These are phyloP conservation scores for Inga leiocalycina DNA, from an alignment of 306 rosid genomes.

Conservation along the genomic window DNA sequence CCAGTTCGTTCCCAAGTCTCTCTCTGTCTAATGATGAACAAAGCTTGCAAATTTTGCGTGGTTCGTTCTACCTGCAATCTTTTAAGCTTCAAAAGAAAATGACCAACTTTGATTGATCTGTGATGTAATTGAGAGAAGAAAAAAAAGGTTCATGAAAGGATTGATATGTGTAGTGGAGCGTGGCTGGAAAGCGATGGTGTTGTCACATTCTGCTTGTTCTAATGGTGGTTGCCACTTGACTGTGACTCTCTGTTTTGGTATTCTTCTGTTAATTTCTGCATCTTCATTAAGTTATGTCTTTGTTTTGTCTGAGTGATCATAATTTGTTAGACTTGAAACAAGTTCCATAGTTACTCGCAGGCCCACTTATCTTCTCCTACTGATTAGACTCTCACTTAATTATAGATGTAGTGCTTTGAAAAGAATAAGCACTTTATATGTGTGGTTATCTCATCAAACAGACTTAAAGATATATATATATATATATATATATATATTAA, in stretches of 20 bases:
- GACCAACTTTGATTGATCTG: neutral
- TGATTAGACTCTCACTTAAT: neutral
- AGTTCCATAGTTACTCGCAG: neutral
- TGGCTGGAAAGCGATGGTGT: neutral
- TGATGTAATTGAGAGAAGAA: neutral
- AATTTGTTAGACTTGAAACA: neutral
- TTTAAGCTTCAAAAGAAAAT: neutral
- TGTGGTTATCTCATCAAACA: neutral
- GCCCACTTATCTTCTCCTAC: neutral
- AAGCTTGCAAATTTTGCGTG: slow-evolving; percentile 28
- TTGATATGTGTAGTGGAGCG: neutral
- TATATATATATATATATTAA: too few relatives aligned
- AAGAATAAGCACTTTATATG: neutral
- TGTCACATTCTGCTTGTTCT: neutral
- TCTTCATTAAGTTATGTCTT: neutral
- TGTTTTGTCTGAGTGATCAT: neutral
- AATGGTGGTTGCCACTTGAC: neutral
- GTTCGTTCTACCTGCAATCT: slow-evolving; percentile 31
- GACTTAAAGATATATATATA: neutral
- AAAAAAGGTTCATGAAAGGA: neutral
- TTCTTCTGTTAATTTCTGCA: neutral
- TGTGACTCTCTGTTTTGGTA: slow-evolving; percentile 27
- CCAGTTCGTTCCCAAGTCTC: slow-evolving; percentile 42
- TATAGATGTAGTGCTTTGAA: neutral
- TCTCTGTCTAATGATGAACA: slow-evolving; percentile 31